Base-by-base conservation (phyloP, 768 basidiomycete genomes). In the Lactarius psammicola region DNA sequence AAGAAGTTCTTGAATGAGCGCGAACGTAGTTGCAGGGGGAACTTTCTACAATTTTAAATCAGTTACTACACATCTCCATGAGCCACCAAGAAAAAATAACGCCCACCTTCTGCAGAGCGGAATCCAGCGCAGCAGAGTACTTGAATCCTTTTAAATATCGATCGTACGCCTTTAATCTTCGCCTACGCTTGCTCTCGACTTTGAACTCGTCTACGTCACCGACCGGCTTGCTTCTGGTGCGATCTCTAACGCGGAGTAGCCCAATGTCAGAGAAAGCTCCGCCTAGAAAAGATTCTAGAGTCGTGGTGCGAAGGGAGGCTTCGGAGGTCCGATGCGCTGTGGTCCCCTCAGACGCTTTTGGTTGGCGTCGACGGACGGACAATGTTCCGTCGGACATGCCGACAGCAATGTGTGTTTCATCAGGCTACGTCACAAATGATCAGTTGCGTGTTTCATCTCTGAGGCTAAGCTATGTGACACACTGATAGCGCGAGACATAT, bases 341-440 rank as follows among this genome's bases (percentile, higher is more conserved):
- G 4, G 76, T 75, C 0, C 77, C 72, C 73, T 91, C 86, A n/a
- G 84, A 84, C 0, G 85, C 77, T 75, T 92, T 95, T 20, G 82
- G 84, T 70, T 93, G 90, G 65, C 95, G 85, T 70, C 93, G 84
- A 33, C 97, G 92, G 56, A 99, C 85, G n/a, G 95, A 95, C n/a
- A 99, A 82, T 1, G 96, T 98, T 2, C 96, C 96, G 73, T 98
- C 97, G 18, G 94, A 89, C 89, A 98, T 93, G n/a, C 97, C 97
- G 1, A 92, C 92, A 1, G 93, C 92, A 46, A 99, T 89, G 72
- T 98, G 97, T 0, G 94, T 95, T 71, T 97, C 93, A 75, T 98
- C 95, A 31, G 94, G 95, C 94, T 98, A 71, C 20, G 56, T 13
- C 9, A 7, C 30, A 42, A 40, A 57, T 31, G 70, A 53, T 74